These are phyloP conservation scores for Rubia yunnanensis DNA, from an alignment of 257 asterid species.

Conservation along the genomic window DNA sequence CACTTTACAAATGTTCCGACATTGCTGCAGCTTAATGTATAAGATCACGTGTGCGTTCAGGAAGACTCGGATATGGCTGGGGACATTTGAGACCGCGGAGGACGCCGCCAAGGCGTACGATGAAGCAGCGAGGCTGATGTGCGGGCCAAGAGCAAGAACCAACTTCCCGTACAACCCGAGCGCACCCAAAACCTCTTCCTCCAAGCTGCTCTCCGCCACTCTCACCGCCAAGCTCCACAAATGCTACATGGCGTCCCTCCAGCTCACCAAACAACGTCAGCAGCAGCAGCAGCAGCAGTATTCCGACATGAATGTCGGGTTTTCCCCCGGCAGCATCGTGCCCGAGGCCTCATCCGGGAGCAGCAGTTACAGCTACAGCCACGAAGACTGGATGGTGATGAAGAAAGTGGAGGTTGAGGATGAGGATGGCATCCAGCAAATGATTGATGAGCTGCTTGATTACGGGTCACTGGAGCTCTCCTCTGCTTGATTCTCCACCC, in stretches of 20 bases:
- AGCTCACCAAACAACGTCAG: slow-evolving; percentile 32
- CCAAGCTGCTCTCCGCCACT: slow-evolving; percentile 54
- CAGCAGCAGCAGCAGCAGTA: slow-evolving; percentile 3
- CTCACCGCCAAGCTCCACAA: slow-evolving; percentile 76
- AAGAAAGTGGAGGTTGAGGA: slow-evolving; percentile 33
- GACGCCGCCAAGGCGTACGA: slow-evolving; percentile 90
- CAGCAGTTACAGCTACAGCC: background rate
- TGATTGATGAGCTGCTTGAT: slow-evolving; percentile 80
- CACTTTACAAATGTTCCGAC: no score
- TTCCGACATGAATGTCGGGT: background rate
- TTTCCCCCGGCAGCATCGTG: background rate
- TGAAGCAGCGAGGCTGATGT: slow-evolving; percentile 80
- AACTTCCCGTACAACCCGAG: slow-evolving; percentile 51
- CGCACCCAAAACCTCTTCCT: slow-evolving; percentile 44
- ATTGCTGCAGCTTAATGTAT: no score
- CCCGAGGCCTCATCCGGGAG: background rate
- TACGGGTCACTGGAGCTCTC: slow-evolving; percentile 63
- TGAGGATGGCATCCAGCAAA: slow-evolving; percentile 75
- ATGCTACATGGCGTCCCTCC: slow-evolving; percentile 58
- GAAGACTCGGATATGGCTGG: slow-evolving; percentile 89
- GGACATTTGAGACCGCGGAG: slow-evolving; percentile 91
- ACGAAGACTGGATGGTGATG: slow-evolving; percentile 1
- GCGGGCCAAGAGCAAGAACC: slow-evolving; percentile 75
- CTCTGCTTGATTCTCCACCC: slow-evolving; percentile 13
- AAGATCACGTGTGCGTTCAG: slow-evolving; percentile 32